Evolutionary conservation across 176 grass and related monocot species (phyloP).

Genomic region (Phoenix dactylifera): DNA sequence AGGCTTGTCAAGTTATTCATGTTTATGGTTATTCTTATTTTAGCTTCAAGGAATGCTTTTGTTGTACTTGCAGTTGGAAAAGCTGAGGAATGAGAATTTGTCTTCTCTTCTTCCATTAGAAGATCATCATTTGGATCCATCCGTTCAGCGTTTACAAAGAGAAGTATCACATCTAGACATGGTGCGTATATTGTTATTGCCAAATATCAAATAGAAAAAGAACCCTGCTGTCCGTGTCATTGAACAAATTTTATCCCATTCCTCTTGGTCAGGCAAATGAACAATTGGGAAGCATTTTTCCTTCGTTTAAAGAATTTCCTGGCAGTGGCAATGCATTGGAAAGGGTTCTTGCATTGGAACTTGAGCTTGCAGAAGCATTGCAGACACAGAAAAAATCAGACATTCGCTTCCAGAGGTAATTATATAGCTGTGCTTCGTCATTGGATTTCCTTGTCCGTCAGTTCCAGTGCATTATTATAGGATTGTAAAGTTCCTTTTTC

Average conservation of each 20-base stretch:
- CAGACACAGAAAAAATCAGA: slow-evolving; percentile 69
- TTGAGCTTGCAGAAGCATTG: slow-evolving; percentile 79
- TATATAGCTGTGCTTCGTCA: background rate
- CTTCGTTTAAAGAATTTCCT: slow-evolving; percentile 84
- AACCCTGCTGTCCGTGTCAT: too few relatives aligned
- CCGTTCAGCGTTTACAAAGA: slow-evolving; percentile 63
- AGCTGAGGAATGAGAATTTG: slow-evolving; percentile 61
- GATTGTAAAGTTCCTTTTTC: too few relatives aligned
- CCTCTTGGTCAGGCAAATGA: slow-evolving; percentile 58
- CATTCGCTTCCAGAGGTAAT: slow-evolving; percentile 72
- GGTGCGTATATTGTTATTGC: slow-evolving; percentile 27
- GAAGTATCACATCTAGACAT: slow-evolving; percentile 77
- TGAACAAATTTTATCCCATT: too few relatives aligned
- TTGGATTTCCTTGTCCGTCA: too few relatives aligned
- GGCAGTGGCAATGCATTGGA: slow-evolving; percentile 78
- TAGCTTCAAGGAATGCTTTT: too few relatives aligned
- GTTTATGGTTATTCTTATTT: too few relatives aligned
- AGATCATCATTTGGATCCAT: slow-evolving; percentile 51
- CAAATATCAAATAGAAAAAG: too few relatives aligned
- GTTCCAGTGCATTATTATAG: too few relatives aligned
- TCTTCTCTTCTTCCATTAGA: slow-evolving; percentile 67
- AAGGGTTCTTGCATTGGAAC: slow-evolving; percentile 94
- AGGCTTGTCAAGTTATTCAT: too few relatives aligned
- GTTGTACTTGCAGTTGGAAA: slow-evolving; percentile 55
- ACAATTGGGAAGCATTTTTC: slow-evolving; percentile 68